Evolutionary conservation across 2,329 filamentous ascomycete genomes (phyloP).

Genomic region (Fusarium sambucinum): DNA sequence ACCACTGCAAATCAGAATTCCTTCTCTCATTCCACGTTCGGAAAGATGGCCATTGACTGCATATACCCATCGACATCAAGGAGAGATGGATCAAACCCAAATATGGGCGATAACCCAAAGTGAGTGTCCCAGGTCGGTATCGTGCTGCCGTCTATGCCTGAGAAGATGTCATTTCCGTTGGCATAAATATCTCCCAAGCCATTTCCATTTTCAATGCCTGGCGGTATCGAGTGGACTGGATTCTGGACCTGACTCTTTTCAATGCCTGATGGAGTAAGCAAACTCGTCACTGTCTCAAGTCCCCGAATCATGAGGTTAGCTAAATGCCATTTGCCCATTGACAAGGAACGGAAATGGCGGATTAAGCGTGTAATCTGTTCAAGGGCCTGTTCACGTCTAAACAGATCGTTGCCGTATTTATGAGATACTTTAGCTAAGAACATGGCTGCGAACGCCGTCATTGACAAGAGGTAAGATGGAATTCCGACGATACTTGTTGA

Average conservation of each 20-base stretch:
- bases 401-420: conserved; percentile 56
- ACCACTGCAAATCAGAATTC: neutral
- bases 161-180: conserved; percentile 16
- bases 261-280: neutral
- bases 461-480: conserved; percentile 64
- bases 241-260: neutral
- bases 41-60: conserved; percentile 36
- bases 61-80: conserved; percentile 34
- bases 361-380: conserved; percentile 56
- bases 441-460: conserved; percentile 66
- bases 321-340: conserved; percentile 60
- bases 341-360: conserved; percentile 55
- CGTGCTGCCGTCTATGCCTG: conserved; percentile 23
- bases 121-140: conserved; percentile 45
- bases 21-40: conserved; percentile 8
- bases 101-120: conserved; percentile 49
- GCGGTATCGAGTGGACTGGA: neutral
- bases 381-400: conserved; percentile 54
- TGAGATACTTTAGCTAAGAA: conserved; percentile 62
- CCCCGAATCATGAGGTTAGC: conserved; percentile 61
- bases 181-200: conserved; percentile 5
- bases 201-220: neutral
- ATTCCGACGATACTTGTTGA: conserved; percentile 57
- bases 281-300: conserved; percentile 51
- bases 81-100: conserved; percentile 46